A percentile compares a stretch with the other conserved stretches of the same genome.
Conservation (phyloP, 345 rosid species). For the Cardamine occulta region DNA sequence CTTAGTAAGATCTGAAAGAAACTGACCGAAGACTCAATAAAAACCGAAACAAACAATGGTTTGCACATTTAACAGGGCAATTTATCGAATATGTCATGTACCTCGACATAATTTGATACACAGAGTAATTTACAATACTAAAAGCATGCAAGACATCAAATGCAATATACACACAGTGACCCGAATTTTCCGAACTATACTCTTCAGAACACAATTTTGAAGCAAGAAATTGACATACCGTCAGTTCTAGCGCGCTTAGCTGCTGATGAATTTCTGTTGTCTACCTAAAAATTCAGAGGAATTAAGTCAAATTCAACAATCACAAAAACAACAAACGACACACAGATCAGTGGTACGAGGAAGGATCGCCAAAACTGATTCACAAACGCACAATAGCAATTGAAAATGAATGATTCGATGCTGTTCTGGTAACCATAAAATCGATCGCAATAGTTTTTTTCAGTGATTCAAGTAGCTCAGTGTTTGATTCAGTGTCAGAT, state of each 20-base stretch:
- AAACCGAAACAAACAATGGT: neutral
- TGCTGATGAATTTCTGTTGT: conserved; percentile 92
- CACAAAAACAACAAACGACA: neutral
- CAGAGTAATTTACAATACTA: neutral
- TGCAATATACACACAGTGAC: neutral
- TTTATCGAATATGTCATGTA: neutral
- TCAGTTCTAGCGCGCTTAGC: conserved; percentile 99
- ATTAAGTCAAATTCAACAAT: neutral
- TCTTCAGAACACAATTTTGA: neutral
- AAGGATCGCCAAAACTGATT: neutral
- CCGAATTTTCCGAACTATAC: neutral
- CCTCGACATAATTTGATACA: neutral
- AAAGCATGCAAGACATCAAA: neutral
- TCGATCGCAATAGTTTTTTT: neutral
- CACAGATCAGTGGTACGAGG: conserved; percentile 7
- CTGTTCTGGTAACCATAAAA: neutral
- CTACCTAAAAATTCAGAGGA: conserved; percentile 60
- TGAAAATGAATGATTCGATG: conserved; percentile 14
- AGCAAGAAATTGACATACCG: conserved; percentile 53
- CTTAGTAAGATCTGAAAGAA: neutral
- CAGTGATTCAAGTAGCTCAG: conserved; percentile 6
- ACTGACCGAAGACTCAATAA: neutral
- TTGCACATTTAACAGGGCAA: neutral
- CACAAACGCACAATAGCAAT: neutral
- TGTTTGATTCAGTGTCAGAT: conserved; percentile 36